Base-by-base conservation (phyloP, 1,284 basidiomycete species). In the Ustilago sp. region DNA sequence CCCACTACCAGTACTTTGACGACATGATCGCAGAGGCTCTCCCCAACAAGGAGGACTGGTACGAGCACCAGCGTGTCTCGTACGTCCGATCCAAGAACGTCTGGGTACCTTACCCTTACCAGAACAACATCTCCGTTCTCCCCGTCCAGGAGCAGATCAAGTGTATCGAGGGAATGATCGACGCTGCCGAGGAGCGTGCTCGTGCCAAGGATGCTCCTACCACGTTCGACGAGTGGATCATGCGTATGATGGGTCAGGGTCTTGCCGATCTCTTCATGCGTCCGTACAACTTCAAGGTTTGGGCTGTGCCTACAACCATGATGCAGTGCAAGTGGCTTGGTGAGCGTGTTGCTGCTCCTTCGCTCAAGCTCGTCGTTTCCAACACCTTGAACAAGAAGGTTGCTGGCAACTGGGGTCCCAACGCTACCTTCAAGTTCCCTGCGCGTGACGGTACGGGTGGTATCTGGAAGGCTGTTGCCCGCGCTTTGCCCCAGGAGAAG, bases 261-360 rank as follows among this genome's bases (percentile, higher is more conserved):
- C 86, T 89, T 48, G 88, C 88, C 35, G 87, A 89, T 61, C 76
- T 88, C 62, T 89, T 89, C 81, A 89, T 89, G 89, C 82, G 88
- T 53, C 88, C 88, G 45, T 89, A 89, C 85, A 89, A 89, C 84
- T 89, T 87, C 86, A 89, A 89, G 79, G 89, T 89, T 13, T 89
- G 89, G 89, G 89, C 88, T 52, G 88, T 88, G 9, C 88, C 87
- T 36, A 88, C 88, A 12, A 87, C 85, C 45, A 74, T 80, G 87
- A 89, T 89, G 89, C 88, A 89, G 86, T 89, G 88, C 84, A 87
- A 88, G 82, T 89, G 89, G 89, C 86, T 89, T 54, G 89, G 89
- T 19, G 89, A 89, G 83, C 87, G 89, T 71, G 89, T 89, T 31
- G 88, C 88, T 4, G 88, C 88, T 12, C 89, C 89, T 19, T 86